Evolutionary conservation across 177 flowering plant species (phyloP), one percentile per base, ranked within the genome.

Genomic region (Tripterygium wilfordii): DNA sequence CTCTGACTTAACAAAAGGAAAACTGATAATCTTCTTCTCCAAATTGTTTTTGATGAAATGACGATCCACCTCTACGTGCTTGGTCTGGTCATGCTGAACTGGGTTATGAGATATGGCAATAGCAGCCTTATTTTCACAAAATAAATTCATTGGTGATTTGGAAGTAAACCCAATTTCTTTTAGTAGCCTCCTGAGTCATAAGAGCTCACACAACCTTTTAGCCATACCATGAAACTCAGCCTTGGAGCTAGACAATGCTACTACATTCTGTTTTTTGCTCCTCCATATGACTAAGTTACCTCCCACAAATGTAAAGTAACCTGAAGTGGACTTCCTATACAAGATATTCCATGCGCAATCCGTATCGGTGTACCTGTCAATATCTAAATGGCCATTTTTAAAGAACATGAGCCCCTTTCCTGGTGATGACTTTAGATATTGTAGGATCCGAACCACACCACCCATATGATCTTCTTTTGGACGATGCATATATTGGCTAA

Each of bases 251-350:
- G 14, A 20, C 5, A 40, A 40, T 2, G 26, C 10, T 2, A 40
- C 44, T 7, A 40, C 26, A 4, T 10, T 20, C 10, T 20, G 44
- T 14, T 40, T 40, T 20, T 40, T 22, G 10, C 44, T 40, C 12
- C 16, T 40, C 26, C 26, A 40, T 6, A 26, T 40, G 9, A 40
- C 44, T 20, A 40, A 4, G 15, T 40, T 40, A 3, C 44, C 26
- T 20, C 44, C 44, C 25, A 40, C 26, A 40, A 20, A 40, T 3
- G 44, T 40, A 40, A 40, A 40, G 10, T 40, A 40, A 7, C 44
- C 44, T 7, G 26, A 40, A 7, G 44, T 40, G 2, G 44, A 40
- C 5, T 12, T 40, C 16, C 25, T 20, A 40, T 40, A 24, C 14
- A 20, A 3, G 2, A 20, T 1, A 8, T 20, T 13, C 15, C 26